Evolutionary conservation across 805 yeast species (phyloP).

Genomic region (Yarrowia deformans): DNA sequence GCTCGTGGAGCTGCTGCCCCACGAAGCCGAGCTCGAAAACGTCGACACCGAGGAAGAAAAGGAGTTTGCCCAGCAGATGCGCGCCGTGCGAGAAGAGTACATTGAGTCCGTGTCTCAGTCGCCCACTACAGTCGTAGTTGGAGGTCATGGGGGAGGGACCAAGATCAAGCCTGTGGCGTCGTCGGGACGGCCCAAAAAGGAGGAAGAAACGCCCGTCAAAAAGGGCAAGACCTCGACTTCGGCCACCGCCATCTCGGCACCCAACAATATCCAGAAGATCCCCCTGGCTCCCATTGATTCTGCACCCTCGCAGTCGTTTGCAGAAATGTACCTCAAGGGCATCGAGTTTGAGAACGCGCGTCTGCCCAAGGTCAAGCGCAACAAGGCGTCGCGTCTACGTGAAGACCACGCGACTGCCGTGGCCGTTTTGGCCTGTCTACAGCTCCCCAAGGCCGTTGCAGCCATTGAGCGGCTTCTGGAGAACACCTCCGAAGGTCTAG

Average conservation of each 20-base stretch:
- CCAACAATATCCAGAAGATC: neutral
- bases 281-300: constrained; percentile 15
- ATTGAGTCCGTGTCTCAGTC: constrained; percentile 45
- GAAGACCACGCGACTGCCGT: constrained; percentile 30
- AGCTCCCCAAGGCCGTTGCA: constrained; percentile 14
- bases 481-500: constrained; percentile 8
- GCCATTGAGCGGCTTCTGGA: constrained; percentile 5
- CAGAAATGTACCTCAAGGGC: constrained; percentile 26
- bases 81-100: constrained; percentile 51
- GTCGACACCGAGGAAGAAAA: constrained; percentile 56
- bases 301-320: constrained; percentile 23
- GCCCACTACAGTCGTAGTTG: constrained; percentile 20
- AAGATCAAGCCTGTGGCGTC: constrained; percentile 21
- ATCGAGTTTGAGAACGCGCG: constrained; percentile 33
- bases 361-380: constrained; percentile 9
- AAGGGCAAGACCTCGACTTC: constrained; percentile 1
- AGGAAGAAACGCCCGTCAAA: constrained; percentile 34
- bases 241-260: neutral
- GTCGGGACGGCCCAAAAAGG: constrained; percentile 9
- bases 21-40: constrained; percentile 51
- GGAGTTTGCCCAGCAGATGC: constrained; percentile 55
- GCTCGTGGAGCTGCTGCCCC: constrained; percentile 46
- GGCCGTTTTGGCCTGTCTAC: constrained; percentile 18
- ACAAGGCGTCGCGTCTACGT: constrained; percentile 15
- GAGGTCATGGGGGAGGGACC: constrained; percentile 34